Evolutionary conservation across 495 filamentous ascomycete species (phyloP).

Genomic region (Penicillium canescens): DNA sequence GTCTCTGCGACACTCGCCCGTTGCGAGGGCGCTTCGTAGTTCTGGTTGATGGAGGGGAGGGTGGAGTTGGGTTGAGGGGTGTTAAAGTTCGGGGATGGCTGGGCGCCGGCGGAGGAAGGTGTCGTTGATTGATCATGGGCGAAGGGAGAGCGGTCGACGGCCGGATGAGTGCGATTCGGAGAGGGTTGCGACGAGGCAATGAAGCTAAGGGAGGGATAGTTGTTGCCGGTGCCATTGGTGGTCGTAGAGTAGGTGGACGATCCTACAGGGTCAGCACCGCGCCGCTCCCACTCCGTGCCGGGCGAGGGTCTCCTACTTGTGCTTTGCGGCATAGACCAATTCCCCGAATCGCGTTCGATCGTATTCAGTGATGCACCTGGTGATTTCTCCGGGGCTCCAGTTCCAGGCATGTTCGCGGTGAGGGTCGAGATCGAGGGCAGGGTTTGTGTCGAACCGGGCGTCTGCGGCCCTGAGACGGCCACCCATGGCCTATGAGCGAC

Average conservation of each 20-base stretch:
- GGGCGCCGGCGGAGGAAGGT: conserved; percentile 46
- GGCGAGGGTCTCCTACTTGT: conserved; percentile 39
- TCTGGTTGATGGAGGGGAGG: conserved; percentile 54
- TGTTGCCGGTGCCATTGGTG: conserved; percentile 46
- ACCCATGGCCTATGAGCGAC: conserved; percentile 46
- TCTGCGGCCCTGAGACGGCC: conserved; percentile 37
- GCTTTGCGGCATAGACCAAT: conserved; percentile 54
- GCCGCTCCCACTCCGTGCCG: conserved; percentile 7
- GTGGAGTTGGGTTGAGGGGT: conserved; percentile 39
- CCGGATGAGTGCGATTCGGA: conserved; percentile 44
- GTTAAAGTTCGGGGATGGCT: conserved; percentile 44
- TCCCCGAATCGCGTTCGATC: conserved; percentile 51
- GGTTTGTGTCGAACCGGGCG: conserved; percentile 42
- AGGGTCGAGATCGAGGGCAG: conserved; percentile 51
- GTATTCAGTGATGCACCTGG: conserved; percentile 49
- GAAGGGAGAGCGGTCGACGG: conserved; percentile 49
- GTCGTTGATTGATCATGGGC: conserved; percentile 42
- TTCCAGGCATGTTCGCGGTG: conserved; percentile 42
- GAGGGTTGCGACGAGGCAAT: conserved; percentile 51
- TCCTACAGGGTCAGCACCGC: conserved; percentile 40
- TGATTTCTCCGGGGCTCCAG: conserved; percentile 38
- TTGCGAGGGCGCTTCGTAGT: conserved; percentile 48
- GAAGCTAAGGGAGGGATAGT: conserved; percentile 51
- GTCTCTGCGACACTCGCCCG: conserved; percentile 48
- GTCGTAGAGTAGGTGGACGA: conserved; percentile 57